Evolutionary conservation across 768 basidiomycete species (phyloP).

Genomic region (Rubroboletus pulcherrimus): DNA sequence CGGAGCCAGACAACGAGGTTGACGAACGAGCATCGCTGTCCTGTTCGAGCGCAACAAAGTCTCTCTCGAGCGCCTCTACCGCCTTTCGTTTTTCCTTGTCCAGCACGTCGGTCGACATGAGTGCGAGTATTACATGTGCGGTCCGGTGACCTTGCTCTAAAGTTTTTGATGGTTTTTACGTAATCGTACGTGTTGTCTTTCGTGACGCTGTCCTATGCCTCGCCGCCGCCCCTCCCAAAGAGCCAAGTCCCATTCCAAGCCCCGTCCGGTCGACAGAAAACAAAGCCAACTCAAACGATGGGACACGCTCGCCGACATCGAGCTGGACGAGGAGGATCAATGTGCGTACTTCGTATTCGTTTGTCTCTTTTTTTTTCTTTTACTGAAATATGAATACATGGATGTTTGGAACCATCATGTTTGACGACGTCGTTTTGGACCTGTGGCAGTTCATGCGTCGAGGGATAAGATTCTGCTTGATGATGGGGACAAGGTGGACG

Average conservation of each 20-base stretch:
- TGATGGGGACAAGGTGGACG: conserved; percentile 45
- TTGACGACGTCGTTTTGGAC: not conserved
- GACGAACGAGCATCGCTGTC: not conserved
- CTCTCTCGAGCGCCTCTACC: not conserved
- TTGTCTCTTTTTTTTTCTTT: not conserved
- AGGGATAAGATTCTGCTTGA: conserved; percentile 78
- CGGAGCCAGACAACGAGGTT: not conserved
- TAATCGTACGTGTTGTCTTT: conserved; percentile 8
- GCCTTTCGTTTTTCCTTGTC: conserved; percentile 6
- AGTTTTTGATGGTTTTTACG: conserved; percentile 6
- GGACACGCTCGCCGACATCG: conserved; percentile 65
- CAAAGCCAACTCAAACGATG: conserved; percentile 60
- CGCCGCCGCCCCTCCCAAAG: conserved; percentile 38
- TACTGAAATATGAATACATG: not conserved
- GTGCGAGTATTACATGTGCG: too few species aligned
- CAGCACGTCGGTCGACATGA: conserved; percentile 4
- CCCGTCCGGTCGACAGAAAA: conserved; percentile 47
- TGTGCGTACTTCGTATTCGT: conserved; percentile 45
- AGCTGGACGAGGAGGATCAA: conserved; percentile 74
- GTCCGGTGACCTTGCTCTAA: not conserved
- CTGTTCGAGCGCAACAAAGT: not conserved
- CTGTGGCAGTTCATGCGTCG: conserved; percentile 58
- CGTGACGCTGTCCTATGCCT: conserved; percentile 39
- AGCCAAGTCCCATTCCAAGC: conserved; percentile 34
- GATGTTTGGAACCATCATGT: not conserved